Evolutionary conservation across 2,329 filamentous ascomycete genomes (phyloP), one percentile per base, ranked within the genome.

Genomic region (Penicillium sp.): DNA sequence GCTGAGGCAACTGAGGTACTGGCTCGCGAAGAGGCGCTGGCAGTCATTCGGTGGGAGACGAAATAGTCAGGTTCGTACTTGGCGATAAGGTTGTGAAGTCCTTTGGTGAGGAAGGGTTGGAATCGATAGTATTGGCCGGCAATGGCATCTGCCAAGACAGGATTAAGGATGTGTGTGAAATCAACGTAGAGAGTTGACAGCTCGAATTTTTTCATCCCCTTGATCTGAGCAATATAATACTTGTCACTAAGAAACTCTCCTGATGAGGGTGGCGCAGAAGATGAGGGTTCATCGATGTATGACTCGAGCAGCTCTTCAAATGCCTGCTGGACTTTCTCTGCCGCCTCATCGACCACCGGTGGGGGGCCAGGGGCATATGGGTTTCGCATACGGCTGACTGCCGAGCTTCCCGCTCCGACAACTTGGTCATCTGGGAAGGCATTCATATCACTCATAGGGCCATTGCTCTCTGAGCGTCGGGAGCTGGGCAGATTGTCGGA

Each of bases 31-130:
- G 89, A 89, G 42, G 68, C 67, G 47, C 88, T 86, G 2, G 88
- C 89, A 6, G 91, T 88, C 73, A 96, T 92, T 52, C 91, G 86
- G 79, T 97, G 93, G 70, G 95, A 89, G 67, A 90, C 86, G 78
- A 96, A 97, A 78, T 97, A 99, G 71, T 89, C 84, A 6, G 94
- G 91, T 75, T 97, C 93, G 77, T 97, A 89, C 78, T 96, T 96
- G 65, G 91, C 89, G 67, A 99, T 95, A 76, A 96, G 86, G 70
- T 92, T 95, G 78, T 99, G 92, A 43, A 99, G 81, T 27, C 89
- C 93, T 62, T 89, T 86, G 23, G 90, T 91, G 69, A 99, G 85
- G 74, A 94, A 99, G 3, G 94, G 94, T 25, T 95, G 83, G 73
- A 96, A 96, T 65, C 94, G 90, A 76, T 97, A 97, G 80, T 97